Percentiles rank a stretch among this genome's conserved stretches.
Evolutionary conservation across 108 stramenopile genomes (phyloP).

Genomic region (Fragilariopsis cylindrus): DNA sequence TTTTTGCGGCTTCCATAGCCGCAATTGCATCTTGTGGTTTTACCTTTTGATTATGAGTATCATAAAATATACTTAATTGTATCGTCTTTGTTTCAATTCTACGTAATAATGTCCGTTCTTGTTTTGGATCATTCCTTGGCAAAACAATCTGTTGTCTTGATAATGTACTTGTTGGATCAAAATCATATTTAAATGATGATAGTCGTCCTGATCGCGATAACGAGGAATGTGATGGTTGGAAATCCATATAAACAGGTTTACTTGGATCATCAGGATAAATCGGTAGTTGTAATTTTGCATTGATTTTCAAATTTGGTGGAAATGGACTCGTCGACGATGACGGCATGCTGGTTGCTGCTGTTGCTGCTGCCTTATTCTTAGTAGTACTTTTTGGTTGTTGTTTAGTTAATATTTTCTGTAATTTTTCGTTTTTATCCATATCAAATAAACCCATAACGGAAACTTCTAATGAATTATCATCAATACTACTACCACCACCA

Average conservation of each 20-base stretch:
- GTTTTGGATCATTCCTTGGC: constrained; percentile 25
- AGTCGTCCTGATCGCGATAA: neutral
- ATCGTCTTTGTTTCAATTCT: constrained; percentile 33
- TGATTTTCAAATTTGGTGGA: constrained; percentile 6
- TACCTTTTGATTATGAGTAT: neutral
- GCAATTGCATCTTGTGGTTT: neutral
- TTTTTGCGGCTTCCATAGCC: neutral
- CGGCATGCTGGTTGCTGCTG: neutral
- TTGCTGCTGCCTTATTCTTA: constrained; percentile 9
- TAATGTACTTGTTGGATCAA: constrained; percentile 13
- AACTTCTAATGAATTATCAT: constrained; percentile 22
- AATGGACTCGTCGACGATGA: no score
- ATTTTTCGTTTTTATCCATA: constrained; percentile 27
- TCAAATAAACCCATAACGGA: constrained; percentile 22
- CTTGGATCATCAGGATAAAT: constrained; percentile 17
- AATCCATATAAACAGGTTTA: constrained; percentile 15
- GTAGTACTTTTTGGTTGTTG: neutral
- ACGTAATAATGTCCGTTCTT: constrained; percentile 21
- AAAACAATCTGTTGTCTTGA: constrained; percentile 13
- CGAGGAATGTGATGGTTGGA: neutral
- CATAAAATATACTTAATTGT: constrained; percentile 17
- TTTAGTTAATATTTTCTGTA: constrained; percentile 15
- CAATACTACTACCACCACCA: neutral
- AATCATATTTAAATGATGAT: neutral
- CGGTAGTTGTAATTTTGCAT: constrained; percentile 32